Evolutionary conservation across 169 alveolate species (phyloP), one percentile per base, ranked within the genome.

Genomic region (Cryptosporidium sp.): DNA sequence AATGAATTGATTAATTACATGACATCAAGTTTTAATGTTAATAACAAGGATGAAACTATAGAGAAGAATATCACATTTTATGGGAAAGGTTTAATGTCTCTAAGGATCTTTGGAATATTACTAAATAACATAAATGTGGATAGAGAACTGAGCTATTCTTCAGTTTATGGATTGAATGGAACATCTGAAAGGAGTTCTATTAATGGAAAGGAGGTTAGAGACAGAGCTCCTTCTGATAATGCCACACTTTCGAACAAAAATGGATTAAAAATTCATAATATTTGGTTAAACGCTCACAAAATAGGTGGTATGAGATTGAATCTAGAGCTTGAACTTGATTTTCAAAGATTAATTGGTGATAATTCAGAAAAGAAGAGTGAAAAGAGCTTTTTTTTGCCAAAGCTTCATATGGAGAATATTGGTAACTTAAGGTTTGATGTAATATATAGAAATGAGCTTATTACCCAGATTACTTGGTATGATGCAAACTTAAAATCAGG

Each of bases 51-150:
- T 14, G 26, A 45, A 23, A 23, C 5, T 61, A 42, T 29, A 16
- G 70, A 60, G 9, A 31, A 56, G 48, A 35, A 60, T 4, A 56
- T 75, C 8, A 75, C 70, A 5, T 80, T 80, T 45, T 37, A 80
- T 65, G 75, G 68, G 14, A 44, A 80, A 51, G 89, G 89, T 2
- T 80, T 80, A 65, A 80, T 80, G 89, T 62, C 89, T 10, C 18
- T 80, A 1, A n/a, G 60, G 37, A 62, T 80, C 14, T 60, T 80
- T 65, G 75, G 75, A 37, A 80, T 80, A 16, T 21, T 44, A 37
- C 7, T 80, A 4, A 39, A 60, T 48, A 80, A 80, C n/a, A 39
- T 80, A 31, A 80, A 29, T 21, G 51, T 80, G 10, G 68, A 80
- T 14, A 80, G 44, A 51, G 23, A 29, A 6, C 6, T 80, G 39